phyloP scores from a whole-genome alignment of 345 rosid species.

The Isatis tinctoria region DNA sequence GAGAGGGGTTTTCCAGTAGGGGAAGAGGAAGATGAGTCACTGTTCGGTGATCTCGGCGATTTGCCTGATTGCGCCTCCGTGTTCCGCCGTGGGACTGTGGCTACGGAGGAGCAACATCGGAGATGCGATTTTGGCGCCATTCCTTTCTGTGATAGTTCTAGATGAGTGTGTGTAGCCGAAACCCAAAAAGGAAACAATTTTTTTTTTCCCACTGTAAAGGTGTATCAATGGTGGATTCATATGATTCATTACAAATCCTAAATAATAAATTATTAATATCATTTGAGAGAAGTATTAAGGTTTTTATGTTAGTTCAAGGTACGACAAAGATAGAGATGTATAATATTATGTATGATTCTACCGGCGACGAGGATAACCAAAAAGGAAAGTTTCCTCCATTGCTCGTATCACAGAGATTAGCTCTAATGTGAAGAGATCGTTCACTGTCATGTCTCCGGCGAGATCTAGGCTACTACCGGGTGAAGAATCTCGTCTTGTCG shows the following conservation, averaged over 20 bases:
- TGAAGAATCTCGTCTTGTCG: neutral
- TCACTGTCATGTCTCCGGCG: neutral
- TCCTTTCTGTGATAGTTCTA: conserved; percentile 38
- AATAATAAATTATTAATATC: conserved; percentile 13
- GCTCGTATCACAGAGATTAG: conserved; percentile 41
- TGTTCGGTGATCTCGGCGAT: conserved; percentile 70
- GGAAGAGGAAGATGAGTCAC: conserved; percentile 50
- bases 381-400: conserved; percentile 41
- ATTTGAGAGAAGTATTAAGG: neutral
- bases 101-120: conserved; percentile 31
- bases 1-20: conserved; percentile 31
- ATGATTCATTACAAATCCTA: conserved; percentile 19
- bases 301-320: neutral
- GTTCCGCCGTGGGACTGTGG: conserved; percentile 36
- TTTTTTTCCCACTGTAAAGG: conserved; percentile 24
- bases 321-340: neutral
- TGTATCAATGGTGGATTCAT: conserved; percentile 23
- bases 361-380: conserved; percentile 17
- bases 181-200: neutral
- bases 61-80: conserved; percentile 69
- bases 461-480: neutral
- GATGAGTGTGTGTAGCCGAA: conserved; percentile 29
- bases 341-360: neutral
- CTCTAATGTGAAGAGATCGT: conserved; percentile 32
- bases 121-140: conserved; percentile 38